Evolutionary conservation across 202 grass and related monocot species (phyloP).

Genomic region (Eragrostis tef): DNA sequence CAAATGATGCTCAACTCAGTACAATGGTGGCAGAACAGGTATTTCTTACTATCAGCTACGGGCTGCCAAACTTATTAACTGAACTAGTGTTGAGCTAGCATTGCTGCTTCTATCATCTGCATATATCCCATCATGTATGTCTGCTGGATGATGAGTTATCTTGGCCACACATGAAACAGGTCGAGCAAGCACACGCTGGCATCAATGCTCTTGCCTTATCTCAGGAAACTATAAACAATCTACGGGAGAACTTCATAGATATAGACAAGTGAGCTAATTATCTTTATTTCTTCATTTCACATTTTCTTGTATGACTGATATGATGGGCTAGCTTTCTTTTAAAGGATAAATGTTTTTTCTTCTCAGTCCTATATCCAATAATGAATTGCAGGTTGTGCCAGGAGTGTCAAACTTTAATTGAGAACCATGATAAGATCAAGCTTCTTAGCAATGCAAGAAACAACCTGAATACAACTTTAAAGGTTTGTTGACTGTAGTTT

Average conservation of each 20-base stretch:
- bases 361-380: slow-evolving; percentile 41
- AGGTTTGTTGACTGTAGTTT: slow-evolving; percentile 55
- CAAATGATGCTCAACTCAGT: slow-evolving; percentile 98
- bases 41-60: slow-evolving; percentile 45
- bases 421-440: slow-evolving; percentile 99
- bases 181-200: slow-evolving; percentile 89
- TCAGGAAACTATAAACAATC: slow-evolving; percentile 90
- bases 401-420: slow-evolving; percentile 97
- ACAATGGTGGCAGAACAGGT: slow-evolving; percentile 99
- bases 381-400: slow-evolving; percentile 73
- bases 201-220: slow-evolving; percentile 91
- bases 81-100: slow-evolving; percentile 17
- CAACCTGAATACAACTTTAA: slow-evolving; percentile 96
- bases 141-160: slow-evolving; percentile 25
- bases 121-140: not conserved
- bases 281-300: slow-evolving; percentile 36
- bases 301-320: slow-evolving; percentile 22
- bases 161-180: slow-evolving; percentile 56
- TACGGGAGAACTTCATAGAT: slow-evolving; percentile 88
- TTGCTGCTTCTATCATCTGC: slow-evolving; percentile 16
- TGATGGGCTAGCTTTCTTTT: slow-evolving; percentile 30
- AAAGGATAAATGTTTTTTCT: slow-evolving; percentile 27
- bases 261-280: slow-evolving; percentile 84
- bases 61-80: slow-evolving; percentile 28
- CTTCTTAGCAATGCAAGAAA: slow-evolving; percentile 99